A percentile compares a stretch with the other conserved stretches of the same genome.
Conservation (phyloP, 169 alveolate species). For the Cystoisospora suis region DNA sequence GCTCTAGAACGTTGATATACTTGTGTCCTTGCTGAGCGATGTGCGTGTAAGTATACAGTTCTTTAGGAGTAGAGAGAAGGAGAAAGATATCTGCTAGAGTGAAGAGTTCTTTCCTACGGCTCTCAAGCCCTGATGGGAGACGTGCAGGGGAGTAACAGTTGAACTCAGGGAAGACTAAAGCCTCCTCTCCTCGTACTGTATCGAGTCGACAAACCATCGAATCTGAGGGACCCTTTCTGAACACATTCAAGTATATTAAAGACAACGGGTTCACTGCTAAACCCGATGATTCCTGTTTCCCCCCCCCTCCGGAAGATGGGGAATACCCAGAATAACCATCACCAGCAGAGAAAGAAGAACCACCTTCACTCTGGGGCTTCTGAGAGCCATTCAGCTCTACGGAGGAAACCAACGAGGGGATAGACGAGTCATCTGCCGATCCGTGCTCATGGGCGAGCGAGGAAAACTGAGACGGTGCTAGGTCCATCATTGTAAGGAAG, state of each 20-base stretch:
- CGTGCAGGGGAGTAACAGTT: slow-evolving; percentile 40
- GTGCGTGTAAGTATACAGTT: slow-evolving; percentile 24
- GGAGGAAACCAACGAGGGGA: too few species aligned
- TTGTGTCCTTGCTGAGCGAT: slow-evolving; percentile 47
- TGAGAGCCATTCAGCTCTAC: too few species aligned
- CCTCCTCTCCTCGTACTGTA: slow-evolving; percentile 52
- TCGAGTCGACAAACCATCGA: background rate
- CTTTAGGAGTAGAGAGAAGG: slow-evolving; percentile 59
- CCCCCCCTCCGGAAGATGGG: background rate
- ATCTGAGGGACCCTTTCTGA: background rate
- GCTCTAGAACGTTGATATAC: slow-evolving; percentile 55
- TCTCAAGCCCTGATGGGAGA: slow-evolving; percentile 44
- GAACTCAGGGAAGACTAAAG: slow-evolving; percentile 35
- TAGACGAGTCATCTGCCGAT: too few species aligned
- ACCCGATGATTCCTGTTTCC: background rate
- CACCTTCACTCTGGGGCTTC: too few species aligned
- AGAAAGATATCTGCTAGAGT: slow-evolving; percentile 53
- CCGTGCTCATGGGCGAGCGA: too few species aligned
- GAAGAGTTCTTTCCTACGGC: slow-evolving; percentile 40
- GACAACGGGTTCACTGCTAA: slow-evolving; percentile 22
- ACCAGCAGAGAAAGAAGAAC: too few species aligned
- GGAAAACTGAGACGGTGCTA: too few species aligned
- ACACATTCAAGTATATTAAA: background rate
- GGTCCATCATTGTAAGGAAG: too few species aligned
- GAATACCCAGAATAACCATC: too few species aligned